Percentiles rank a stretch among this genome's conserved stretches.
Conservation (phyloP, 257 asterid species). For the Lycium barbarum region DNA sequence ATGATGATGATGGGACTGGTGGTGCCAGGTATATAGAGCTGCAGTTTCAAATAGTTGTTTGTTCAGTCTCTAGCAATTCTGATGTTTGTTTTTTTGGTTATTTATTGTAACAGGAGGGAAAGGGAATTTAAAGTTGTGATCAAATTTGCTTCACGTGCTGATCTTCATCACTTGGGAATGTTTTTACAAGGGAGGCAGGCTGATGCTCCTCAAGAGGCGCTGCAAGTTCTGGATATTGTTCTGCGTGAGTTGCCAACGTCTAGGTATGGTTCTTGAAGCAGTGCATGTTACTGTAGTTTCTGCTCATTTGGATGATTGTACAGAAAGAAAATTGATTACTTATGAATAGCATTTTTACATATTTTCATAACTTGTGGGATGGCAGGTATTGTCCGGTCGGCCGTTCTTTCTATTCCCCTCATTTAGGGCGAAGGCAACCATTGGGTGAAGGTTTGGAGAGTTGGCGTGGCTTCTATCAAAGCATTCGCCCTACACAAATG, state of each 20-base stretch:
- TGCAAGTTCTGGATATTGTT: slow-evolving; percentile 93
- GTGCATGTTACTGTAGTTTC: background rate
- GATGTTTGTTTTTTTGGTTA: background rate
- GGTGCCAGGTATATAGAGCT: slow-evolving; percentile 50
- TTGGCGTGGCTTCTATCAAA: slow-evolving; percentile 98
- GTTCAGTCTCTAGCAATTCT: slow-evolving; percentile 10
- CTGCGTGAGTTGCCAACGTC: slow-evolving; percentile 88
- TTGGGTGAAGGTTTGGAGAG: slow-evolving; percentile 95
- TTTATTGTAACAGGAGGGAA: slow-evolving; percentile 64
- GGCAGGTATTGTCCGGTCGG: slow-evolving; percentile 76
- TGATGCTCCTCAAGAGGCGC: slow-evolving; percentile 97
- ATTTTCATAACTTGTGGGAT: background rate
- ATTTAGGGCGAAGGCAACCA: slow-evolving; percentile 79
- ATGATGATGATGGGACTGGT: slow-evolving; percentile 84
- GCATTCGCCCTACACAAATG: slow-evolving; percentile 99
- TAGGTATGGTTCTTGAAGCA: slow-evolving; percentile 42
- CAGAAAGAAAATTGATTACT: background rate
- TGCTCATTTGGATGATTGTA: slow-evolving; percentile 8
- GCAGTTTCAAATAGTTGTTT: background rate
- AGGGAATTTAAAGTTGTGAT: slow-evolving; percentile 84
- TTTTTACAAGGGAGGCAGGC: slow-evolving; percentile 88
- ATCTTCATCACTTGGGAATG: slow-evolving; percentile 91
- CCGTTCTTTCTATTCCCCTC: slow-evolving; percentile 86
- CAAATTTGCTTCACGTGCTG: slow-evolving; percentile 92
- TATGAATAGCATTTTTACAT: background rate